A percentile compares a stretch with the other conserved stretches of the same genome.
phyloP scores from a whole-genome alignment of 768 basidiomycete genomes.

The Suillus bovinus region DNA sequence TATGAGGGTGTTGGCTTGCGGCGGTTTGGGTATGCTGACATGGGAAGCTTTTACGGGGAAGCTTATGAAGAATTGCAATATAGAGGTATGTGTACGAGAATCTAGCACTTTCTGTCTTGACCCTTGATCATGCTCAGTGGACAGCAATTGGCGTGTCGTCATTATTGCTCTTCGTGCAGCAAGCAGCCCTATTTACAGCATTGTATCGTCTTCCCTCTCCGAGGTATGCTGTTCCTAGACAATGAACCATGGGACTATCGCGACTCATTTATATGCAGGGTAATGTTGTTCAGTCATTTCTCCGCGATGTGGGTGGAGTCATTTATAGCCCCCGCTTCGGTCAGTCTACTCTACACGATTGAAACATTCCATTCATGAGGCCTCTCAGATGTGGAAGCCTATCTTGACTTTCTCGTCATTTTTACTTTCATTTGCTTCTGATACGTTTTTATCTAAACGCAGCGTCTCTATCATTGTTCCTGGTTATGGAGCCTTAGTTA shows the following conservation, averaged over 20 bases:
- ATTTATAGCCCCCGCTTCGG: slow-evolving; percentile 48
- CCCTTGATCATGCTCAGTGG: slow-evolving; percentile 49
- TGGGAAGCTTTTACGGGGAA: slow-evolving; percentile 62
- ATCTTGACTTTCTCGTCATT: slow-evolving; percentile 49
- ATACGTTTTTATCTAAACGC: slow-evolving; percentile 45
- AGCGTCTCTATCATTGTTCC: slow-evolving; percentile 46
- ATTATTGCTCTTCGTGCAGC: slow-evolving; percentile 65
- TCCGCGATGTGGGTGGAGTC: slow-evolving; percentile 66
- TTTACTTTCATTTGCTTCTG: slow-evolving; percentile 55
- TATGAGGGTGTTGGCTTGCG: slow-evolving; percentile 70
- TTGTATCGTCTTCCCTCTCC: slow-evolving; percentile 66
- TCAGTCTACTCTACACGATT: slow-evolving; percentile 28
- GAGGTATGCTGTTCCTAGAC: slow-evolving; percentile 47
- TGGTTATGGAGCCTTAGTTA: slow-evolving; percentile 64
- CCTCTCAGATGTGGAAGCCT: slow-evolving; percentile 49
- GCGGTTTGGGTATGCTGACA: slow-evolving; percentile 61
- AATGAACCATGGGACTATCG: neutral
- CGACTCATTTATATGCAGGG: slow-evolving; percentile 41
- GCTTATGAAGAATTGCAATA: slow-evolving; percentile 49
- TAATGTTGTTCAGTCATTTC: slow-evolving; percentile 69
- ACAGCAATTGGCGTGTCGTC: slow-evolving; percentile 69
- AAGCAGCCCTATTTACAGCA: slow-evolving; percentile 66
- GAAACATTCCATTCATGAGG: slow-evolving; percentile 8
- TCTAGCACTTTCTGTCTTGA: slow-evolving; percentile 7
- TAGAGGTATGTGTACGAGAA: slow-evolving; percentile 52